Evolutionary conservation across 768 basidiomycete genomes (phyloP), one percentile per base, ranked within the genome.

Genomic region (Boletus edulis): DNA sequence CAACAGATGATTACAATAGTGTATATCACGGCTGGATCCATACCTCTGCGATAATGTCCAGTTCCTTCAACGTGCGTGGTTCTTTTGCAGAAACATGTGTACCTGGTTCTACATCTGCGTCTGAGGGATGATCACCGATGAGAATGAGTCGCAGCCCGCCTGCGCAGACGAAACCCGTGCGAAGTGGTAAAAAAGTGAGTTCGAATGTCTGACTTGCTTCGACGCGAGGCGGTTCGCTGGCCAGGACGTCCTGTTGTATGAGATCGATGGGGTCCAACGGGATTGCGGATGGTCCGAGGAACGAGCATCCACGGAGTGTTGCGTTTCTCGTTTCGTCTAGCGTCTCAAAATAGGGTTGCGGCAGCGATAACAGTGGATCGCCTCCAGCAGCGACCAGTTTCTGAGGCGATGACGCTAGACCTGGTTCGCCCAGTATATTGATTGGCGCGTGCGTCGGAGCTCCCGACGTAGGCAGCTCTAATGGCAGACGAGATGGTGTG

Each of bases 131-230:
- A 63, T 91, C 87, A 34, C 80, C 80, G 1, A 88, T 58, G 27
- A 91, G 71, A 27, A 93, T 61, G 29, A 89, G 74, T n/a, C 89
- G 79, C 54, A 93, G 65, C 2, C 91, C 90, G 17, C 91, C 90
- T 17, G 86, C 77, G 4, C 74, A 74, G 24, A 75, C 71, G 65
- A 88, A 88, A 0, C 91, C 91, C 6, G 72, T 75, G 45, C 70
- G 74, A 18, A 80, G 67, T 1, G 87, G 79, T 38, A 89, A 49
- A 55, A 82, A 94, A 10, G 80, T 74, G 46, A 90, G 71, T 48
- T 84, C 80, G 53, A 91, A 90, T 20, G 84, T 79, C 62, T 81
- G 80, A 9, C 75, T 76, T 3, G 69, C 73, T 49, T 77, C 70
- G 9, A 69, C 68, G 53, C 72, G 77, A 35, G 63, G 52, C 58